Evolutionary conservation across 2,329 filamentous ascomycete genomes (phyloP), one percentile per base, ranked within the genome.

Genomic region (Aspergillus amoenus): DNA sequence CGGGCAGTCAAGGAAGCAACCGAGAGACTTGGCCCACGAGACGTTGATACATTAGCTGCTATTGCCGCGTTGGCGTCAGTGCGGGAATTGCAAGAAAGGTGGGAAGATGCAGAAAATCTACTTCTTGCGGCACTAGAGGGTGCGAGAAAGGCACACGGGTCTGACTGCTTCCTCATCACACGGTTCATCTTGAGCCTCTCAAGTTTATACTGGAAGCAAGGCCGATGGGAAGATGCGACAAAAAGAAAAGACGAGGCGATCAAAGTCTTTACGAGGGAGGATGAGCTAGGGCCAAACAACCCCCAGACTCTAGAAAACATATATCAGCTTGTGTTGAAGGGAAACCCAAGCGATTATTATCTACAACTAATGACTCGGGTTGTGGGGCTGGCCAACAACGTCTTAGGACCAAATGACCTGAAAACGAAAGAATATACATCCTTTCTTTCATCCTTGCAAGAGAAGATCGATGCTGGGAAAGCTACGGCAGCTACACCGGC

Each of bases 131-230:
- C 51, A 15, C 9, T 55, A 5, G 18, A 44, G 34, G 45, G 1
- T 3, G 15, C 2, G 8, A 54, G 51, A 17, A 11, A 34, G 12
- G 30, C 34, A n/a, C 34, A 47, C 8, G 52, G 45, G 18, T 8
- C 6, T 2, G 17, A 57, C 12, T 40, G 51, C 30, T 32, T 45
- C 4, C 21, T 32, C n/a, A 58, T 52, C 22, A 17, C 66, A 11
- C 39, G 18, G 39, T 56, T 44, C 17, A 62, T 62, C 30, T 11
- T 18, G 1, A 8, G 44, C 2, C 40, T 52, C 6, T 17, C 40
- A 7, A 1, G 15, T 4, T 39, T 40, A 24, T 40, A 39, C 18
- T n/a, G 12, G 7, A 9, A 7, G 2, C 46, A 49, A 49, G 46
- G 32, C 9, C 46, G 46, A n/a, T 4, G 4, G 8, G 21, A 39